Evolutionary conservation across 2,329 filamentous ascomycete species (phyloP).

Genomic region (Aureobasidium sp.): DNA sequence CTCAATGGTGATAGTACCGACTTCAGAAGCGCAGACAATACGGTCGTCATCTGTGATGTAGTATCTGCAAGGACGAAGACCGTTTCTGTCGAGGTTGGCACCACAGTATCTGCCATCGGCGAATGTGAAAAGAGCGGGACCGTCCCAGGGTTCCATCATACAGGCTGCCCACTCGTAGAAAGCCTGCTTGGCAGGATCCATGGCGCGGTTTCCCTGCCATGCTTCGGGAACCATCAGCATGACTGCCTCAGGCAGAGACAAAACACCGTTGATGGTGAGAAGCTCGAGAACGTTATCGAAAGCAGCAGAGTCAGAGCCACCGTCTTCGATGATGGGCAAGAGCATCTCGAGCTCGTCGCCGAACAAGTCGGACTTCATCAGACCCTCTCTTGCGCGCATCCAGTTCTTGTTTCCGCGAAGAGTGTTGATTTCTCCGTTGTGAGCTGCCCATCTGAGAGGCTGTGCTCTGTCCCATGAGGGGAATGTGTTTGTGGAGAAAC

Average conservation of each 20-base stretch:
- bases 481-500: slow-evolving; percentile 98
- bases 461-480: slow-evolving; percentile 97
- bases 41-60: slow-evolving; percentile 95
- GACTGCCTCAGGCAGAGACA: slow-evolving; percentile 89
- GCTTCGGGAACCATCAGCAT: slow-evolving; percentile 99
- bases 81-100: slow-evolving; percentile 93
- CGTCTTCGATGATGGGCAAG: slow-evolving; percentile 93
- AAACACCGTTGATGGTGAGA: slow-evolving; percentile 87
- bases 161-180: slow-evolving; percentile 99
- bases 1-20: slow-evolving; percentile 86
- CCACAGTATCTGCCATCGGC: slow-evolving; percentile 94
- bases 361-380: slow-evolving; percentile 88
- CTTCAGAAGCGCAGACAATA: slow-evolving; percentile 94
- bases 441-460: slow-evolving; percentile 90
- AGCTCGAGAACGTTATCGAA: slow-evolving; percentile 96
- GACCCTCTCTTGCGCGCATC: slow-evolving; percentile 95
- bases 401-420: slow-evolving; percentile 98
- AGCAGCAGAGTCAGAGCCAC: slow-evolving; percentile 90
- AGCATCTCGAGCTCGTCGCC: slow-evolving; percentile 83
- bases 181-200: slow-evolving; percentile 91
- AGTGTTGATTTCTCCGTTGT: slow-evolving; percentile 98
- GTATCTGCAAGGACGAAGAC: slow-evolving; percentile 89
- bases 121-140: slow-evolving; percentile 92
- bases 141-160: slow-evolving; percentile 99
- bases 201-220: slow-evolving; percentile 86